Evolutionary conservation across 768 basidiomycete genomes (phyloP), one percentile per base, ranked within the genome.

Genomic region (Hydnomerulius pinastri): DNA sequence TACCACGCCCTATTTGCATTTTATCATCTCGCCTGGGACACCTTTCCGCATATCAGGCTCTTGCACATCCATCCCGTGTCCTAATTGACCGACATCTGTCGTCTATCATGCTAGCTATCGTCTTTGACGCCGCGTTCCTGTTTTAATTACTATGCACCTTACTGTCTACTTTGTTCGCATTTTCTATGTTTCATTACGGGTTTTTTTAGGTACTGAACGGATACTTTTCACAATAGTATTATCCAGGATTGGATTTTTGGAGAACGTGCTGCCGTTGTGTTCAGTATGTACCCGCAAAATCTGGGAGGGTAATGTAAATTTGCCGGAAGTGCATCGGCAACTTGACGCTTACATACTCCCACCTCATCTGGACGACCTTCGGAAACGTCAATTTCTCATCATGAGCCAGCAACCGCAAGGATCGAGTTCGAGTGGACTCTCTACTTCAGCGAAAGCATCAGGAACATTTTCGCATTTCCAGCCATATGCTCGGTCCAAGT

Each of bases 401-500:
- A 27, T 27, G 39, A 41, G 7, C 25, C 23, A 41, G 23, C 38
- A 39, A 10, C 4, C 12, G 15, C 23, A 41, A 41, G 24, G 5
- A 8, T 41, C 39, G 11, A 41, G 23, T 15, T 27, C 39, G 25
- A 41, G 23, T 7, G 23, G 20, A 24, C 42, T 37, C 29, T 27
- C 42, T 20, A 40, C 51, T 6, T 54, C 53, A 2, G 51, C 53
- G 18, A 46, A 50, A 6, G 68, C 68, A 17, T 48, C 50, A 17
- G 66, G 58, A 10, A 38, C 37, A 9, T 70, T 68, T 45, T 48
- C 64, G 15, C 28, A 54, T 25, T 42, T 66, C 13, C 66, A 70
- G 35, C 64, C 68, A 21, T 66, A 56, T 20, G 63, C 68, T 9
- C 58, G 55, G 15, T 68, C 66, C 58, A 62, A 62, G 66, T 68